These are phyloP conservation scores for Incumbomyces lentus DNA, from an alignment of 2,329 filamentous ascomycete genomes.

Conservation along the genomic window DNA sequence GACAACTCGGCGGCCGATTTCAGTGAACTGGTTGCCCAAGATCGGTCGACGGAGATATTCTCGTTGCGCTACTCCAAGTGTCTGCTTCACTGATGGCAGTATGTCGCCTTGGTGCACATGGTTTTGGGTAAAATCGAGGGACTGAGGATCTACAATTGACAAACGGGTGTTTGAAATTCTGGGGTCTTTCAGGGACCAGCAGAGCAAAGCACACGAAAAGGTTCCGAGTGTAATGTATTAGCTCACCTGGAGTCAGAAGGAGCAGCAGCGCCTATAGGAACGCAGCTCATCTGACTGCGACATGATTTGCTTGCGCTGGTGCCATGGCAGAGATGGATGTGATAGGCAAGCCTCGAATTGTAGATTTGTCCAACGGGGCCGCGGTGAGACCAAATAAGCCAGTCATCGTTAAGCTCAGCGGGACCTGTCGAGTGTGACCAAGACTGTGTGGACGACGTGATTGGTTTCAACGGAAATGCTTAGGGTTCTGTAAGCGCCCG, in stretches of 20 bases:
- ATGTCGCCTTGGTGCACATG: not conserved
- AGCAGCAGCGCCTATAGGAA: slow-evolving; percentile 1
- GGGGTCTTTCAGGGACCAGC: not conserved
- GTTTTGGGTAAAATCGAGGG: not conserved
- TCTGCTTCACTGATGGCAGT: not conserved
- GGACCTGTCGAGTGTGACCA: not conserved
- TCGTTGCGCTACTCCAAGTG: not conserved
- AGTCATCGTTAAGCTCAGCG: not conserved
- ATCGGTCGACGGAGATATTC: not conserved
- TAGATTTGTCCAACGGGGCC: slow-evolving; percentile 4
- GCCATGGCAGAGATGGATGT: slow-evolving; percentile 6
- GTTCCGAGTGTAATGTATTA: no score
- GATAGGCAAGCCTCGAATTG: slow-evolving; percentile 3
- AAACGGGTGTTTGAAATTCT: not conserved
- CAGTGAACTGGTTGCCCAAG: no score
- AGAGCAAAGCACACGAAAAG: not conserved
- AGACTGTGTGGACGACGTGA: not conserved
- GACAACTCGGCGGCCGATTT: no score
- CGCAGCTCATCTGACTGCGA: not conserved
- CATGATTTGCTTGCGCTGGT: slow-evolving; percentile 4
- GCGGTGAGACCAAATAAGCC: not conserved
- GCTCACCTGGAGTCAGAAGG: not conserved
- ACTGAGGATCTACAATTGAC: not conserved
- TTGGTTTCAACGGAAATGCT: not conserved
- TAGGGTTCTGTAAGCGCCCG: slow-evolving; percentile 1